Conservation (phyloP, 306 rosid species). For the Glycyrrhiza uralensis region DNA sequence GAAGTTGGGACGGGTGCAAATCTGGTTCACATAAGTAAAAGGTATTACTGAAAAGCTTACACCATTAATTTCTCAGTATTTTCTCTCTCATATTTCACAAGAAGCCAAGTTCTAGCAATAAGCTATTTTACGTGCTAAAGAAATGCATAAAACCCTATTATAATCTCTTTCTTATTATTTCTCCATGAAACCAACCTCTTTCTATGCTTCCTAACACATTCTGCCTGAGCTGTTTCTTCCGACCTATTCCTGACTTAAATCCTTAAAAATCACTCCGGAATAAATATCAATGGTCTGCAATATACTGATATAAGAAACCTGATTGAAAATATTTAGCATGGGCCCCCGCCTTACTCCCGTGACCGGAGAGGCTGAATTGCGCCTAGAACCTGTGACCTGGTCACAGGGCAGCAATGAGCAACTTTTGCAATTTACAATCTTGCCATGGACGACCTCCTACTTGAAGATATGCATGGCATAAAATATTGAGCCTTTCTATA, state of each 20-base stretch:
- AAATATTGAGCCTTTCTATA: not conserved
- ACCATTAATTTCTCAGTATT: not conserved
- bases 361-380: not conserved
- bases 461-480: not conserved
- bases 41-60: not conserved
- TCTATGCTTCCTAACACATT: not conserved
- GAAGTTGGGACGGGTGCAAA: not conserved
- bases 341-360: not conserved
- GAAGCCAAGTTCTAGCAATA: not conserved
- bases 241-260: not conserved
- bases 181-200: not conserved
- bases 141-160: not conserved
- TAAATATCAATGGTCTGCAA: not conserved
- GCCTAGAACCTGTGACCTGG: not conserved
- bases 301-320: constrained; percentile 1
- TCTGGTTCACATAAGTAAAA: not conserved
- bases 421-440: not conserved
- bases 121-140: not conserved
- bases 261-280: not conserved
- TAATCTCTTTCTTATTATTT: not conserved
- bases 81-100: not conserved
- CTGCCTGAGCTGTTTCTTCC: not conserved
- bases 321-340: not conserved
- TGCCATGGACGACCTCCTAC: not conserved
- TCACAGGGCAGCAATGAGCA: not conserved